Evolutionary conservation across 108 stramenopile genomes (phyloP).

Genomic region (Aurantiochytrium sp.): DNA sequence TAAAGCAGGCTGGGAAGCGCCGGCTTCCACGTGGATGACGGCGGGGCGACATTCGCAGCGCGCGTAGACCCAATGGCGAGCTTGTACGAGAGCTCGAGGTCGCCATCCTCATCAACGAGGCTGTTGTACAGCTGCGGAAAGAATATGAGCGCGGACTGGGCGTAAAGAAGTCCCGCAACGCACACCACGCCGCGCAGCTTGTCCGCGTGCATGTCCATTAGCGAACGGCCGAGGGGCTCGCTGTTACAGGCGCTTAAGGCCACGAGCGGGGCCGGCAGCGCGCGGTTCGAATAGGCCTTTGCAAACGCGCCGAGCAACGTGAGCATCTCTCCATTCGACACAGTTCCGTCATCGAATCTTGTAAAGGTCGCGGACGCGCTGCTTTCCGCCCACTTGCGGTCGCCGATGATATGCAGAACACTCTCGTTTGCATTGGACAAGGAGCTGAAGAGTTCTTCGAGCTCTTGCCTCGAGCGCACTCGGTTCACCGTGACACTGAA

Average conservation of each 20-base stretch:
- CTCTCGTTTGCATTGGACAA: no score
- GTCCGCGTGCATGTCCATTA: not conserved
- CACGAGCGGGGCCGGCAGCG: not conserved
- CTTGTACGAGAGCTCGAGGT: not conserved
- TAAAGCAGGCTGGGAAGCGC: no score
- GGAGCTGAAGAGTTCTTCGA: no score
- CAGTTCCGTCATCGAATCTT: not conserved
- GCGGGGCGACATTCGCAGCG: not conserved
- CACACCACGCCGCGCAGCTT: not conserved
- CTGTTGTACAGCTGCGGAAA: not conserved
- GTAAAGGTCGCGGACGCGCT: not conserved
- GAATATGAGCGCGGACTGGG: not conserved
- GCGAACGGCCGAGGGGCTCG: not conserved
- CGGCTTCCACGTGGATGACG: not conserved
- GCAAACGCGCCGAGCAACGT: not conserved
- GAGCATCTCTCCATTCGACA: not conserved
- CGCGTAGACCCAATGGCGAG: not conserved
- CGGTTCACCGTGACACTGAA: no score
- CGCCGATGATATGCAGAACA: not conserved
- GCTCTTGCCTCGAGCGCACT: no score
- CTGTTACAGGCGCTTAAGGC: not conserved
- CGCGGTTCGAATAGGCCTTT: not conserved
- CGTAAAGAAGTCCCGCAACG: not conserved
- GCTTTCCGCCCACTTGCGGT: not conserved
- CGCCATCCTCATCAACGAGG: not conserved